Evolutionary conservation across 192 early-diverging fungal genomes (phyloP), one percentile per base, ranked within the genome.

Genomic region (Polychytrium aggregatum): DNA sequence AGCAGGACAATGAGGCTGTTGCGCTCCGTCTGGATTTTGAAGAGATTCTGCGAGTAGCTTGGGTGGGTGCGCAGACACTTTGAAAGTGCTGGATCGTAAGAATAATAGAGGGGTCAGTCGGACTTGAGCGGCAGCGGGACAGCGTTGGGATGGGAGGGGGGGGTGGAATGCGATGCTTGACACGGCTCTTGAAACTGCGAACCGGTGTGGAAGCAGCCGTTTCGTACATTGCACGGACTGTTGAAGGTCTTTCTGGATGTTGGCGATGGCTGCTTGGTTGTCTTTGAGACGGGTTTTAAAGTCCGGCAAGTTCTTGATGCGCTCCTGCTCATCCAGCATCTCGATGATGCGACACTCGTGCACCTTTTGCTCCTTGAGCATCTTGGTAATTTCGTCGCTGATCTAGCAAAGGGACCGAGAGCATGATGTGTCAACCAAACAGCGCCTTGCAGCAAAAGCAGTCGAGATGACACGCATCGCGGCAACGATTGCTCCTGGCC

Each of bases 1-100:
- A 79, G 50, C 44, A 79, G 39, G 3, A 65, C 62, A 25, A 68
- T 64, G 5, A 79, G 50, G 27, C 57, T 45, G 39, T 56, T 67
- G 11, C 75, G 53, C 50, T 79, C 74, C 20, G 57, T 56, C 37
- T 78, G 68, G 25, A 78, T 71, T 46, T 79, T 78, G 44, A 59
- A 22, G 40, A 69, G 52, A 57, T 75, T 74, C 41, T 69, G 67
- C 14, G 68, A 56, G 16, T 64, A 64, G 39, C 56, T 64, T 2
- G 63, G 65, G 51, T 68, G 65, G 1, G 67, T 38, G 31, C 65
- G 61, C 30, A 59, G 46, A 37, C 51, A 43, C 40, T 38, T 49
- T 6, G 57, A 52, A 17, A 67, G 41, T 25, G 44, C 50, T 64
- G 51, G 6, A 37, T 10, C 3, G 29, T 41, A 37, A 9, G 28